Evolutionary conservation across 768 basidiomycete species (phyloP).

Genomic region (Cystobasidium ongulense): DNA sequence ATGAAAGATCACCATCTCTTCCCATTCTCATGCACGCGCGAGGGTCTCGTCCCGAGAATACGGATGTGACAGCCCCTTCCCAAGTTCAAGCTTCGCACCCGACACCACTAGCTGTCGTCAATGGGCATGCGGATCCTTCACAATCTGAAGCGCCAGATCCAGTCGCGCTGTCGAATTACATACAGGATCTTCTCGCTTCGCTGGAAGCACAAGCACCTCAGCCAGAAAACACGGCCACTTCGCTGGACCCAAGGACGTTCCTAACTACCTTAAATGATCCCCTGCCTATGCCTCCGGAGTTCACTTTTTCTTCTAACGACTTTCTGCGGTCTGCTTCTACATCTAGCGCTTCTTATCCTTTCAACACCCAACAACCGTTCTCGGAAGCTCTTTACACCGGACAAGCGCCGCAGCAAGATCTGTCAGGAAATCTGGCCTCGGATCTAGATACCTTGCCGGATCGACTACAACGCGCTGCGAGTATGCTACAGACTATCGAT

Average conservation of each 20-base stretch:
- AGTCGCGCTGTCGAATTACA: background rate
- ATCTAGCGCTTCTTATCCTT: background rate
- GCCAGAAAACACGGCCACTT: background rate
- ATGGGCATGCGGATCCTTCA: background rate
- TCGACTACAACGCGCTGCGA: background rate
- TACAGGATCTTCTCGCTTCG: conserved; percentile 12
- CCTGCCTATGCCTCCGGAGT: background rate
- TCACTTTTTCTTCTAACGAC: background rate
- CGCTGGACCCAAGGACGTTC: background rate
- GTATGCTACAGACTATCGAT: background rate
- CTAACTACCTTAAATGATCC: background rate
- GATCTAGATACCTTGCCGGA: background rate
- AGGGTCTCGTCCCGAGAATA: background rate
- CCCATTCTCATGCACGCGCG: background rate
- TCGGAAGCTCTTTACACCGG: background rate
- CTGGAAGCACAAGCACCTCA: background rate
- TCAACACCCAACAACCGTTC: background rate
- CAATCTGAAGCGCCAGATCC: background rate
- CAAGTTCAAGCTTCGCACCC: background rate
- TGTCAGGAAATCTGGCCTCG: background rate
- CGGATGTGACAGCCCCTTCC: background rate
- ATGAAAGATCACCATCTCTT: background rate
- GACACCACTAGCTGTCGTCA: background rate
- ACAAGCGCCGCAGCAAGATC: background rate
- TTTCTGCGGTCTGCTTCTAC: background rate